A percentile compares a stretch with the other conserved stretches of the same genome.
Evolutionary conservation across 306 rosid species (phyloP).

Genomic region (Quercus berberidifolia): DNA sequence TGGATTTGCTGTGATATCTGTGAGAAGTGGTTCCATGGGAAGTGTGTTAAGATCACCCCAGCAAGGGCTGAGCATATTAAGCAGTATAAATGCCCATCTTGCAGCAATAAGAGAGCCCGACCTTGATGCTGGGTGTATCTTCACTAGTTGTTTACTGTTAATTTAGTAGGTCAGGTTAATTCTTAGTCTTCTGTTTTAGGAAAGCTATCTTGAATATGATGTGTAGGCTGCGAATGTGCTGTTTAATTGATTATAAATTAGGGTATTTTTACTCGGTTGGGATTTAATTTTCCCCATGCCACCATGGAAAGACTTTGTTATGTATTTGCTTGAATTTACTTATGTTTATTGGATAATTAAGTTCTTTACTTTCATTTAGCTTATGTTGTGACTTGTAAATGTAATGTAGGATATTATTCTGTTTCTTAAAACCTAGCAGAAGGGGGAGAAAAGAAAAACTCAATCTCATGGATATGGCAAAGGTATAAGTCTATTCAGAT

Average conservation of each 20-base stretch:
- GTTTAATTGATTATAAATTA: constrained; percentile 12
- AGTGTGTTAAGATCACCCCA: constrained; percentile 88
- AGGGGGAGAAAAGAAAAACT: too few species aligned
- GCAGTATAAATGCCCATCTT: constrained; percentile 87
- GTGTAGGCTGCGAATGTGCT: constrained; percentile 22
- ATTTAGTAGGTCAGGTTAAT: constrained; percentile 43
- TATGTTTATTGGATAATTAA: constrained; percentile 17
- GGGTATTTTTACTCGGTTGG: constrained; percentile 27
- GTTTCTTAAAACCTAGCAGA: too few species aligned
- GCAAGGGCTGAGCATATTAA: constrained; percentile 77
- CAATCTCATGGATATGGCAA: too few species aligned
- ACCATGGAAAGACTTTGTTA: constrained; percentile 18
- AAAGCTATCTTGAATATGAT: constrained; percentile 19
- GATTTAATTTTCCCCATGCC: constrained; percentile 13
- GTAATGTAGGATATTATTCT: too few species aligned
- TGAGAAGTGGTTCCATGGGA: constrained; percentile 92
- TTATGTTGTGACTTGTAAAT: background rate
- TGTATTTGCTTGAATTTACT: constrained; percentile 28
- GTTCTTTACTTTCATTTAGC: background rate
- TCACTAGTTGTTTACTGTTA: constrained; percentile 34
- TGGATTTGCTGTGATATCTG: constrained; percentile 90
- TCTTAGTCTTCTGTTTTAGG: constrained; percentile 29
- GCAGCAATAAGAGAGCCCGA: constrained; percentile 78
- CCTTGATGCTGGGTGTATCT: constrained; percentile 29
- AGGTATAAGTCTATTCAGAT: too few species aligned